A percentile compares a stretch with the other conserved stretches of the same genome.
Conservation (phyloP, 2,329 filamentous ascomycete species). For the Pestalotiopsis fici region DNA sequence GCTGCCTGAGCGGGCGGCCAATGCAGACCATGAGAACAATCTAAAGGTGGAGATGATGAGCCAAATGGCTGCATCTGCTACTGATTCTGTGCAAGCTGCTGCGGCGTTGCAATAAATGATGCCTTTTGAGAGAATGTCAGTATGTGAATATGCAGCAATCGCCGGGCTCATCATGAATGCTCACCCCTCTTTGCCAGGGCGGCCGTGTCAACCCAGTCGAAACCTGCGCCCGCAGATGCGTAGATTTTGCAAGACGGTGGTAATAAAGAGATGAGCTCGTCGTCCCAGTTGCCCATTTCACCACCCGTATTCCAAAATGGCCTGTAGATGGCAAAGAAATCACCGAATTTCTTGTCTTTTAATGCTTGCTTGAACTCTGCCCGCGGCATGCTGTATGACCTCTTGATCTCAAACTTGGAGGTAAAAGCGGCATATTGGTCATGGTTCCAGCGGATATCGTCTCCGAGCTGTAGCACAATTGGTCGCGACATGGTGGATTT, state of each 20-base stretch:
- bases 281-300: slow-evolving; percentile 11
- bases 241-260: slow-evolving; percentile 9
- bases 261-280: slow-evolving; percentile 9
- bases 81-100: slow-evolving; percentile 9
- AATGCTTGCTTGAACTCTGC: slow-evolving; percentile 16
- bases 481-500: slow-evolving; percentile 9
- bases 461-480: slow-evolving; percentile 18
- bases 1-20: slow-evolving; percentile 7
- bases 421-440: slow-evolving; percentile 15
- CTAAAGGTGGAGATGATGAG: slow-evolving; percentile 9
- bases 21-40: slow-evolving; percentile 8
- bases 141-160: neutral
- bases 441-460: slow-evolving; percentile 19
- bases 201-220: slow-evolving; percentile 10
- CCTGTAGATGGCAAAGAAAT: slow-evolving; percentile 9
- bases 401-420: slow-evolving; percentile 14
- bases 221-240: slow-evolving; percentile 5
- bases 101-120: slow-evolving; percentile 10
- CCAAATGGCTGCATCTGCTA: slow-evolving; percentile 10
- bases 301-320: slow-evolving; percentile 10
- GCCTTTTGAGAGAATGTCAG: neutral
- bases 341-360: slow-evolving; percentile 10
- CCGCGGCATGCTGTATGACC: slow-evolving; percentile 18
- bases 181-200: slow-evolving; percentile 6
- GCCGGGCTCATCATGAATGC: neutral